Percentiles rank a stretch among this genome's conserved stretches.
These are phyloP conservation scores for Thielaviopsis euricoi DNA, from an alignment of 2,329 filamentous ascomycete species.

Conservation along the genomic window DNA sequence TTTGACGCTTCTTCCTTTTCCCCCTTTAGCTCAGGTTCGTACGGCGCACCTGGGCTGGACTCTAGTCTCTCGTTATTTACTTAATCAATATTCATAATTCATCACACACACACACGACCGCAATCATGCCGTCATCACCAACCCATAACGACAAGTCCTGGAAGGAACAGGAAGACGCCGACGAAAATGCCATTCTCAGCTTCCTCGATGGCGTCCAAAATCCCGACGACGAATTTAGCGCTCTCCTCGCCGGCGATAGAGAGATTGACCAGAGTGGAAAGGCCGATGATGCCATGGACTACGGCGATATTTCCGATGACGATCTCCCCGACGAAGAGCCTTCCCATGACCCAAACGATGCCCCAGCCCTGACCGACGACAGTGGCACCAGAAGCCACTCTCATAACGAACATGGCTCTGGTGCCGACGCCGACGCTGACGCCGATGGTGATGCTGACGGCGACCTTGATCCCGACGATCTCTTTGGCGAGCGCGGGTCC, in stretches of 20 bases:
- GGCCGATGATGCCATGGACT: constrained; percentile 84
- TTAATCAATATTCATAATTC: not conserved
- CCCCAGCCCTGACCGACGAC: constrained; percentile 42
- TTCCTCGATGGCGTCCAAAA: constrained; percentile 28
- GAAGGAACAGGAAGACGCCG: constrained; percentile 28
- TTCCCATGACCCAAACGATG: constrained; percentile 24
- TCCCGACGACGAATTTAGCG: constrained; percentile 22
- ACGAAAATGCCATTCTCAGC: constrained; percentile 30
- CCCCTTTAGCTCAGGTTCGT: not conserved
- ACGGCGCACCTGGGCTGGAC: not conserved
- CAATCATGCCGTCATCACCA: constrained; percentile 13
- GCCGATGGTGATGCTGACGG: constrained; percentile 43
- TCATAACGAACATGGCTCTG: constrained; percentile 13
- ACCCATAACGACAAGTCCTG: constrained; percentile 22
- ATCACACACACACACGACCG: constrained; percentile 9
- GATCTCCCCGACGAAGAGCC: constrained; percentile 63
- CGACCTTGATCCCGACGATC: constrained; percentile 45
- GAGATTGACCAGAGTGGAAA: constrained; percentile 56
- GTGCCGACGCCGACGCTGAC: constrained; percentile 31
- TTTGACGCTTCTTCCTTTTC: not conserved
- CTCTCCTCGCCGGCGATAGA: constrained; percentile 22
- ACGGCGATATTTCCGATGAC: constrained; percentile 78
- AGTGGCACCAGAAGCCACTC: constrained; percentile 34
- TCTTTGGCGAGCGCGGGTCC: constrained; percentile 47
- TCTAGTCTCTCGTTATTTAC: not conserved